Base-by-base conservation (phyloP, 2,329 filamentous ascomycete genomes). In the Pseudonectria buxi region DNA sequence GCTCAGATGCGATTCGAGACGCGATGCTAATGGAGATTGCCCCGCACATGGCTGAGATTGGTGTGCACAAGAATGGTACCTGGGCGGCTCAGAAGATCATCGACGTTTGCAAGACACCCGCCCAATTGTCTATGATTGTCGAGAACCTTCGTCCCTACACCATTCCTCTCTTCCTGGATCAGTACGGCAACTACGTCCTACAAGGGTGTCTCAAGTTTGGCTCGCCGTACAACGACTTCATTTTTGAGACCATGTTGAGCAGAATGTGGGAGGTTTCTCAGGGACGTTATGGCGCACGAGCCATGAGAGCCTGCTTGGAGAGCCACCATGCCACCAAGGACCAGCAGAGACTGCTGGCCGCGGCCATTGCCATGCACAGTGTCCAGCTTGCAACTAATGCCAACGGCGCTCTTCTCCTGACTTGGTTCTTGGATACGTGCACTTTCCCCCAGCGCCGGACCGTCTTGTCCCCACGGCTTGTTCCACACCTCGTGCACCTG, bases 71-170 rank as follows among this genome's bases (percentile, higher is more conserved):
- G 76, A 98, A 98, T 54, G 92, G 92, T 44, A 98, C 92, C 1
- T 98, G 92, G 92, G 92, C 92, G 36, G 92, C 92, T 1, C 92
- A 98, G 65, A 98, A 96, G 73, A 96, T 98, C 54, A 96, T 98
- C 49, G 90, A 96, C 54, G 87, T 95, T 6, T 90, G 88, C 59
- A 87, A 92, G 64, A 87, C 84, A 1, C 79, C 83, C 6, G 68
- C 71, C 27, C 89, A 96, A 64, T 90, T 92, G 81, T 67, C 71
- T 30, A 68, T 87, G 65, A 90, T 98, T 54, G 83, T 92, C 18
- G 80, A 94, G 44, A 76, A 86, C 47, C 71, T 96, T 22, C 83
- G 83, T 4, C 81, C 88, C 1, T 95, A 94, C 63, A 88, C 85
- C 1, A 78, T 95, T 30, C 86, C 88, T 3, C 72, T 96, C 14